These are phyloP conservation scores for Pichia sp. DNA, from an alignment of 1,139 yeast genomes.

Conservation along the genomic window DNA sequence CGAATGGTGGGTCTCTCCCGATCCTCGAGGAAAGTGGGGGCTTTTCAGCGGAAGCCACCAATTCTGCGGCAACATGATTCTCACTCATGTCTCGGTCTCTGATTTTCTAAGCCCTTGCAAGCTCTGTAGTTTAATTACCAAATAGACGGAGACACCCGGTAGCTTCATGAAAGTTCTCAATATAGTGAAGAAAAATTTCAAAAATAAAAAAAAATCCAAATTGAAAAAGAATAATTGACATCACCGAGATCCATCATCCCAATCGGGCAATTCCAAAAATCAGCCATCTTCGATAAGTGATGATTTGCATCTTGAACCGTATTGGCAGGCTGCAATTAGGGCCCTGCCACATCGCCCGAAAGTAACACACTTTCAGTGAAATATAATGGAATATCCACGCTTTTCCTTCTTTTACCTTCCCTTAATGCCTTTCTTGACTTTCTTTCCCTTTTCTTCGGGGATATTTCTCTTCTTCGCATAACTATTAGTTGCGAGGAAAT, in stretches of 20 bases:
- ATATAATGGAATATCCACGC: no score
- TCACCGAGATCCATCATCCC: constrained; percentile 13
- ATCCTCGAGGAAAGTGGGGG: constrained; percentile 50
- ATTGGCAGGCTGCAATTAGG: not conserved
- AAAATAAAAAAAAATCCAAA: not conserved
- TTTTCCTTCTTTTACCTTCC: not conserved
- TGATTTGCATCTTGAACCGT: not conserved
- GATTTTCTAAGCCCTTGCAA: not conserved
- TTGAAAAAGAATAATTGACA: not conserved
- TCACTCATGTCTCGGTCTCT: not conserved
- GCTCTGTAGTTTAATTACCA: not conserved
- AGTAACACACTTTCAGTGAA: no score
- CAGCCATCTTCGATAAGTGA: constrained; percentile 8
- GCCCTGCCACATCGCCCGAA: not conserved
- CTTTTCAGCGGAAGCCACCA: constrained; percentile 16
- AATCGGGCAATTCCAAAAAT: constrained; percentile 19
- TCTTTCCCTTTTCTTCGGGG: not conserved
- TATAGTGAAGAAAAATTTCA: not conserved
- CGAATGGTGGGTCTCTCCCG: constrained; percentile 86
- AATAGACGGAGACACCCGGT: no score
- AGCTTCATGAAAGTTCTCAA: no score
- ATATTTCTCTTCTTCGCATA: no score
- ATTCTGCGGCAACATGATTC: not conserved
- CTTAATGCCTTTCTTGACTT: not conserved
- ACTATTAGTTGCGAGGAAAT: not conserved